Evolutionary conservation across 2,329 filamentous ascomycete genomes (phyloP), one percentile per base, ranked within the genome.

Genomic region (Botrytis sinoallii): DNA sequence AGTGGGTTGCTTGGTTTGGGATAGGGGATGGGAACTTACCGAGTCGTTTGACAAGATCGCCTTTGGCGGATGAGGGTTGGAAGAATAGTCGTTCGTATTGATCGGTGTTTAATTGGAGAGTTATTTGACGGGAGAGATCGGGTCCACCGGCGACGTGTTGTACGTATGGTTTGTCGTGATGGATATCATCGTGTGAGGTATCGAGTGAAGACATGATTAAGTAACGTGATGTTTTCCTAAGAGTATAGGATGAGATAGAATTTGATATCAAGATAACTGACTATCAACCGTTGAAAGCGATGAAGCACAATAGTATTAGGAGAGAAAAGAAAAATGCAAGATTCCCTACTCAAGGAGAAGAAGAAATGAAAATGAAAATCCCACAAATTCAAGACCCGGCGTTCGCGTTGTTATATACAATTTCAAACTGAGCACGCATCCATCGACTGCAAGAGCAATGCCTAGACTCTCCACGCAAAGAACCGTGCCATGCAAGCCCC

Each of bases 71-170:
- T 16, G 52, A 70, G 16, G 75, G 74, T 52, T 76, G 75, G 67
- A 75, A 76, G 67, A 76, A 76, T 4, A 76, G 55, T 38, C 74
- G 66, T 60, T 76, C 75, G 55, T 75, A 76, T 67, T 76, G 74
- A 35, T 75, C 74, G 7, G 72, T 14, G 59, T 55, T 74, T 16
- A 76, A 40, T 46, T 63, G 57, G 7, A 76, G 63, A 9, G 74
- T 75, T 29, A 72, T 71, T 52, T 71, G 59, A 64, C 59, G 59
- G 3, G 69, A 65, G 1, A 65, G 25, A 63, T 71, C n/a, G 3
- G 35, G n/a, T 25, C 32, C n/a, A 16, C 59, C 35, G 6, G 29
- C 2, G 7, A n/a, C 16, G 10, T 65, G 44, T 57, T 71, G 44
- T 8, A 25, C 38, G 29, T 52, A 57, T 16, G 59, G 44, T 55